Percentiles rank a stretch among this genome's conserved stretches.
Evolutionary conservation across 163 green algal species (phyloP).

Genomic region (Prototheca cutis): DNA sequence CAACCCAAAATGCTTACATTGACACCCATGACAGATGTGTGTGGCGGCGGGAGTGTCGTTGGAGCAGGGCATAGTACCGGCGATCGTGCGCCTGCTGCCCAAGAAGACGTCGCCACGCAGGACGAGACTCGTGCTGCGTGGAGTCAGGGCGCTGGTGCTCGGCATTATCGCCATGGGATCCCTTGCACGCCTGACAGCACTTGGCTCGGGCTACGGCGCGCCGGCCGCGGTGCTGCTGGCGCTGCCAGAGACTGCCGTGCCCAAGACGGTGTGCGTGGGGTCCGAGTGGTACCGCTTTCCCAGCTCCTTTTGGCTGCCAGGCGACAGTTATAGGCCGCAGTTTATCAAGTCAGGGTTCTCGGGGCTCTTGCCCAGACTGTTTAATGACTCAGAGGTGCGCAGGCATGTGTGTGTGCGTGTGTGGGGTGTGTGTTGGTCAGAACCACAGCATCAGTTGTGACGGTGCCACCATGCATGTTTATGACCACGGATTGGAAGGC

Average conservation of each 20-base stretch:
- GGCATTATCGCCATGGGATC: conserved; percentile 20
- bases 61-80: not conserved
- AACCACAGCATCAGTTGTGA: not conserved
- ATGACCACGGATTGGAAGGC: not conserved
- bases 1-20: not conserved
- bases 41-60: conserved; percentile 41
- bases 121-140: not conserved
- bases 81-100: not conserved
- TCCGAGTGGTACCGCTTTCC: conserved; percentile 83
- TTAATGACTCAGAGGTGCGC: conserved; percentile 20
- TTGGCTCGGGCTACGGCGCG: conserved; percentile 54
- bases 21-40: conserved; percentile 26
- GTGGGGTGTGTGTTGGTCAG: no score
- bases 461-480: not conserved
- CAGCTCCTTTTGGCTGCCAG: conserved; percentile 73
- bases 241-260: conserved; percentile 14
- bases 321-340: conserved; percentile 36
- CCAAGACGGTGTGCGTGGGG: conserved; percentile 56
- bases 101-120: not conserved
- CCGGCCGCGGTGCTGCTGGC: conserved; percentile 44
- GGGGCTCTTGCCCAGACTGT: conserved; percentile 58
- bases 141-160: not conserved
- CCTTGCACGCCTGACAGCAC: conserved; percentile 30
- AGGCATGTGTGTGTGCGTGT: not conserved
- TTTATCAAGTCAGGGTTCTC: conserved; percentile 67